Evolutionary conservation across 2,329 filamentous ascomycete genomes (phyloP).

Genomic region (Colletotrichum lentis): DNA sequence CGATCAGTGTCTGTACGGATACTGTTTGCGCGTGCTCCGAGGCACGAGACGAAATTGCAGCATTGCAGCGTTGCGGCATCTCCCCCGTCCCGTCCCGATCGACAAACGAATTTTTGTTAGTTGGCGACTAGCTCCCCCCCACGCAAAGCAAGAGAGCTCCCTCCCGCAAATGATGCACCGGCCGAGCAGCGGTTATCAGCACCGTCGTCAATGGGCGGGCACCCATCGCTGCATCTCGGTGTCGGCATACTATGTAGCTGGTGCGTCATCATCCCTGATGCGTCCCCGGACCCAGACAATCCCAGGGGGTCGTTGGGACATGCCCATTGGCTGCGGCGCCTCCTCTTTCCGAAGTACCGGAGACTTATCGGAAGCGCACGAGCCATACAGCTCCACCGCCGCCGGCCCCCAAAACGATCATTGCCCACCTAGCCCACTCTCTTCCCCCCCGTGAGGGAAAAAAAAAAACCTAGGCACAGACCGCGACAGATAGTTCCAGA

Average conservation of each 20-base stretch:
- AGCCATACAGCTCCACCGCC: constrained; percentile 17
- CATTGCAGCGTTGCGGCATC: not conserved
- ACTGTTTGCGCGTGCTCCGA: not conserved
- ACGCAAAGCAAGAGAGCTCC: constrained; percentile 1
- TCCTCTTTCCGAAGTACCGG: constrained; percentile 30
- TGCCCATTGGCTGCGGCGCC: constrained; percentile 24
- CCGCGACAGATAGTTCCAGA: constrained; percentile 16
- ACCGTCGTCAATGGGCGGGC: constrained; percentile 4
- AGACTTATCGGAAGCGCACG: constrained; percentile 31
- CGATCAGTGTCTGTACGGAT: not conserved
- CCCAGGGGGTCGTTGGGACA: constrained; percentile 31
- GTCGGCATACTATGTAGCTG: constrained; percentile 20
- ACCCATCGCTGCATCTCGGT: constrained; percentile 6
- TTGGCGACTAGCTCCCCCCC: constrained; percentile 6
- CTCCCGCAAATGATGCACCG: not conserved
- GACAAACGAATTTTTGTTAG: not conserved
- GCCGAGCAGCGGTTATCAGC: constrained; percentile 17
- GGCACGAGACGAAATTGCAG: constrained; percentile 27
- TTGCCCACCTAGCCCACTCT: constrained; percentile 6
- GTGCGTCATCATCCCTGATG: constrained; percentile 36
- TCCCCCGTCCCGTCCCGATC: not conserved
- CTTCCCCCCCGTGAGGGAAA: too few relatives aligned
- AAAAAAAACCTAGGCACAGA: constrained; percentile 18
- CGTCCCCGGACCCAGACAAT: constrained; percentile 9
- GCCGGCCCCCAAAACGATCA: constrained; percentile 7